phyloP scores from a whole-genome alignment of 129 eudicot genomes.

The Solidago caesia region DNA sequence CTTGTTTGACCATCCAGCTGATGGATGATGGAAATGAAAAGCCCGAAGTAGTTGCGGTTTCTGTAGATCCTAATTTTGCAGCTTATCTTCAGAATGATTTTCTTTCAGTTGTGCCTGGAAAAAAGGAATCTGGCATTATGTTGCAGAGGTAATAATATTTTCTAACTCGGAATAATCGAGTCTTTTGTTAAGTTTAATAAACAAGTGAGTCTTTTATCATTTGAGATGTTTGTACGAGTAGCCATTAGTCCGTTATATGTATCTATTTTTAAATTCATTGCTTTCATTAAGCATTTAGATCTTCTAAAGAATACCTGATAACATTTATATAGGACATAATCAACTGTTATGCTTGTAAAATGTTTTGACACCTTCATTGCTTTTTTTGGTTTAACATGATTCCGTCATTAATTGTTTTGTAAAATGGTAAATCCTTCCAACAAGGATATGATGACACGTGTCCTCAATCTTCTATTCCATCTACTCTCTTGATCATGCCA shows the following conservation, averaged over 20 bases:
- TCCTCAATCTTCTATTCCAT: too few species aligned
- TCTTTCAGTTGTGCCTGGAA: constrained; percentile 56
- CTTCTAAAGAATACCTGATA: neutral
- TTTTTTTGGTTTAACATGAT: constrained; percentile 4
- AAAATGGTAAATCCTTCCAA: too few species aligned
- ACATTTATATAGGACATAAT: neutral
- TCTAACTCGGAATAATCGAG: too few species aligned
- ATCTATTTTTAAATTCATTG: neutral
- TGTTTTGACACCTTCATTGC: neutral
- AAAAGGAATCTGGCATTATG: constrained; percentile 62
- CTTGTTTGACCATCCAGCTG: constrained; percentile 68
- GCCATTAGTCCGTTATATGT: neutral
- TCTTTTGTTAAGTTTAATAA: neutral
- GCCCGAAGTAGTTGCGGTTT: constrained; percentile 83
- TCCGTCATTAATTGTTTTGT: neutral
- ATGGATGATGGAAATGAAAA: constrained; percentile 90
- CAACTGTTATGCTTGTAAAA: neutral
- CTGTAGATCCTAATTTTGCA: constrained; percentile 83
- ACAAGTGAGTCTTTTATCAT: constrained; percentile 2
- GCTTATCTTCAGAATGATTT: constrained; percentile 73
- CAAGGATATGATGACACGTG: too few species aligned
- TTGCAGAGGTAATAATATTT: constrained; percentile 64
- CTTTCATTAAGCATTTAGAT: neutral
- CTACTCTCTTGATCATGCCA: too few species aligned
- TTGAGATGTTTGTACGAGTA: neutral